phyloP scores from a whole-genome alignment of 192 early-diverging fungal species.

The Lunasporangiospora selenospora region DNA sequence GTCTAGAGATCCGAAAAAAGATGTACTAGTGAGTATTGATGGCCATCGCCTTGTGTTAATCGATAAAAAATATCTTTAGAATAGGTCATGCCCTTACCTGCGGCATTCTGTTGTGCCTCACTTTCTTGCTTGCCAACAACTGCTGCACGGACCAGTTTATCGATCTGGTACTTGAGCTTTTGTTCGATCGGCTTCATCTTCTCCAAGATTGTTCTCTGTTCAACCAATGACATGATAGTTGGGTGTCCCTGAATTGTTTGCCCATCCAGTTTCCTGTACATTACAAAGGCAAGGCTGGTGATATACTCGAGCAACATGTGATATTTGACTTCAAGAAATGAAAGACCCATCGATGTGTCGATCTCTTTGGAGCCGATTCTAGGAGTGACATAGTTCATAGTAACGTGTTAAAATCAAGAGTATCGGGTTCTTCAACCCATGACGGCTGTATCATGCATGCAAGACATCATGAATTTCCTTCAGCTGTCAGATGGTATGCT shows the following conservation, averaged over 20 bases:
- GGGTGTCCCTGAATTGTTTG: slow-evolving; percentile 65
- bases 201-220: slow-evolving; percentile 87
- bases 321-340: slow-evolving; percentile 90
- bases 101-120: slow-evolving; percentile 18
- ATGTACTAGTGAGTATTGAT: slow-evolving; percentile 7
- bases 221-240: slow-evolving; percentile 72
- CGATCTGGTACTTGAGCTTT: slow-evolving; percentile 96
- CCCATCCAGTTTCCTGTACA: slow-evolving; percentile 83
- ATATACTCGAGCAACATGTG: slow-evolving; percentile 89
- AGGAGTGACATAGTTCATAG: too few relatives aligned
- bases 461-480: too few relatives aligned
- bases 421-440: too few relatives aligned
- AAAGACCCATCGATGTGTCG: slow-evolving; percentile 80
- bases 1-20: too few relatives aligned
- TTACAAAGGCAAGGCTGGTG: slow-evolving; percentile 74
- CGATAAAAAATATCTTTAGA: slow-evolving; percentile 1
- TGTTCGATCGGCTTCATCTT: slow-evolving; percentile 93
- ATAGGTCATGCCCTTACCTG: slow-evolving; percentile 12
- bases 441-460: too few relatives aligned
- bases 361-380: slow-evolving; percentile 63
- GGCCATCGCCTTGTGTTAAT: not conserved
- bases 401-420: too few relatives aligned
- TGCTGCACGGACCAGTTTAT: slow-evolving; percentile 84
- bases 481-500: too few relatives aligned
- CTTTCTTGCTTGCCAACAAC: slow-evolving; percentile 54